Percentiles rank a stretch among this genome's conserved stretches.
Evolutionary conservation across 257 asterid genomes (phyloP).

Genomic region (Striga asiatica): DNA sequence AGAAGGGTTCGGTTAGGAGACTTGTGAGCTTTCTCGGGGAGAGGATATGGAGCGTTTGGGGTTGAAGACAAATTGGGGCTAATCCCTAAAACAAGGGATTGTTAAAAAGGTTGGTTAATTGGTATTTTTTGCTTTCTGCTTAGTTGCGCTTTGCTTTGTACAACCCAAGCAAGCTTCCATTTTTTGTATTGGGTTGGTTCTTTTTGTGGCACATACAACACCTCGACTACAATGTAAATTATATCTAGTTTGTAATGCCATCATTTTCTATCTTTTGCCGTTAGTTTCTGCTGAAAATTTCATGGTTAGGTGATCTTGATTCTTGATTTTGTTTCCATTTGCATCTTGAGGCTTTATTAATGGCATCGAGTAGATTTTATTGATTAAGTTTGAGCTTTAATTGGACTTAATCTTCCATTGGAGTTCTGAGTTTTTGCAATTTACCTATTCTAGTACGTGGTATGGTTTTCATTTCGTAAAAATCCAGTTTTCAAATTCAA

Average conservation of each 20-base stretch:
- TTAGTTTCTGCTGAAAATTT: no score
- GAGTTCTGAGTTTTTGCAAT: no score
- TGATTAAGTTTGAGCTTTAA: no score
- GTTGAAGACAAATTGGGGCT: constrained; percentile 18
- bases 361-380: no score
- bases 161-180: constrained; percentile 18
- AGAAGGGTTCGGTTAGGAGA: constrained; percentile 47
- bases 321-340: constrained; percentile 2
- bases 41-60: constrained; percentile 73
- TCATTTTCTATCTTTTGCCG: no score
- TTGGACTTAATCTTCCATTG: no score
- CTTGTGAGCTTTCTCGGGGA: constrained; percentile 60
- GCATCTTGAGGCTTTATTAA: not conserved
- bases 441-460: no score
- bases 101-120: constrained; percentile 19
- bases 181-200: constrained; percentile 24
- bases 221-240: constrained; percentile 32
- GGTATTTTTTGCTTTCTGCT: not conserved
- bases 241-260: constrained; percentile 8
- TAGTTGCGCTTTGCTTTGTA: constrained; percentile 11
- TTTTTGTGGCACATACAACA: no score
- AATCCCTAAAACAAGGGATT: not conserved
- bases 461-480: no score
- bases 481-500: not conserved
- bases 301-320: no score